Evolutionary conservation across 2,329 filamentous ascomycete genomes (phyloP).

Genomic region (Helicocarpus griseus): DNA sequence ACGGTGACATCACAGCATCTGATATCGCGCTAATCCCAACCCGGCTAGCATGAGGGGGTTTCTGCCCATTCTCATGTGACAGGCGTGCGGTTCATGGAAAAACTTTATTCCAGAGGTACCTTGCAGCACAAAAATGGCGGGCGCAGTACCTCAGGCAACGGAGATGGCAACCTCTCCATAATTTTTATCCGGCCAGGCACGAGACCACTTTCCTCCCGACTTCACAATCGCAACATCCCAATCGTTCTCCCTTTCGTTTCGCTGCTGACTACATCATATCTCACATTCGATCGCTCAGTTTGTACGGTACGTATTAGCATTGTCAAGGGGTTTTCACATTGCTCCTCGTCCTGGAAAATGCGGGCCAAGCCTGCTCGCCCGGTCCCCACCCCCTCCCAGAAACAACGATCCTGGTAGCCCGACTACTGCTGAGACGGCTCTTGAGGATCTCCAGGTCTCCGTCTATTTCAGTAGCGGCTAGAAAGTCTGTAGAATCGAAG

Average conservation of each 20-base stretch:
- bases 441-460: neutral
- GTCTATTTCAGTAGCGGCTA: neutral
- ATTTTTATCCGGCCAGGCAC: conserved; percentile 16
- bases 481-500: neutral
- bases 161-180: neutral
- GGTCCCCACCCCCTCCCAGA: neutral
- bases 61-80: neutral
- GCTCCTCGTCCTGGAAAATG: neutral
- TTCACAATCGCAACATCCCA: neutral
- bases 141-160: neutral
- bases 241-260: neutral
- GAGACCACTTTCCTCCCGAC: conserved; percentile 21
- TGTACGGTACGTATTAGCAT: neutral
- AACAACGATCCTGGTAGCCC: neutral
- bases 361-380: neutral
- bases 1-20: neutral
- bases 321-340: too few relatives aligned
- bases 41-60: neutral
- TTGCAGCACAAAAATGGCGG: neutral
- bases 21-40: neutral
- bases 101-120: neutral
- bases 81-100: neutral
- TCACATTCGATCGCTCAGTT: neutral
- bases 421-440: neutral
- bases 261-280: neutral